phyloP scores from a whole-genome alignment of 768 basidiomycete species.

The Boletus reticulatus region DNA sequence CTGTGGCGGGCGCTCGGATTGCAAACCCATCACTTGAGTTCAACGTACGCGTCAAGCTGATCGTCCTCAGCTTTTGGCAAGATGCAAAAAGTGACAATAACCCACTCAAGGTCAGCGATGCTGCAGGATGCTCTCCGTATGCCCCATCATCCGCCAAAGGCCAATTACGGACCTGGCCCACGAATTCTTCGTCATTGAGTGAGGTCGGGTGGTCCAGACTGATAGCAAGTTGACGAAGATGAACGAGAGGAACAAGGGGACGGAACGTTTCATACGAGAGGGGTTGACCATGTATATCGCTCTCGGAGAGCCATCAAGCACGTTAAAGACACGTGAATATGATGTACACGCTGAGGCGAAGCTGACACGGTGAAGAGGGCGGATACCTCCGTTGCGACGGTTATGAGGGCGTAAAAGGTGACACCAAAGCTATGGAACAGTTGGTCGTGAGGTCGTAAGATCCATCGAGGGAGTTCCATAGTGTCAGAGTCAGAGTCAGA shows the following conservation, averaged over 20 bases:
- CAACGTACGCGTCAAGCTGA: background rate
- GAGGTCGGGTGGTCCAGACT: background rate
- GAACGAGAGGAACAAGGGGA: background rate
- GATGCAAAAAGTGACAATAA: background rate
- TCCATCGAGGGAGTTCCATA: background rate
- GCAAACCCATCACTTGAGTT: background rate
- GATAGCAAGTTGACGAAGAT: conserved; percentile 2
- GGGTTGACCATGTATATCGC: no score
- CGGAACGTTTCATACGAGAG: background rate
- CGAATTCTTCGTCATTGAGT: background rate
- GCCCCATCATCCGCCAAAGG: background rate
- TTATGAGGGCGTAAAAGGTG: background rate
- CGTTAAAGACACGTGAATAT: no score
- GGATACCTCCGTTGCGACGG: background rate
- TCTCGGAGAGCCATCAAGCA: no score
- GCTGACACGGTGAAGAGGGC: background rate
- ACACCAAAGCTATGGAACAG: background rate
- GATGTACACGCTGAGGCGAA: background rate
- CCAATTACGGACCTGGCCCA: background rate
- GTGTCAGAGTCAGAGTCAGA: background rate
- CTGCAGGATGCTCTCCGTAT: background rate
- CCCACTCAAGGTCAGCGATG: background rate
- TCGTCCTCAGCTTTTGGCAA: background rate
- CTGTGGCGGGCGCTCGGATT: no score
- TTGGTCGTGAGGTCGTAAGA: conserved; percentile 1